phyloP scores from a whole-genome alignment of 371 early-diverging fungal species.

The Dinochytrium kinnereticum region DNA sequence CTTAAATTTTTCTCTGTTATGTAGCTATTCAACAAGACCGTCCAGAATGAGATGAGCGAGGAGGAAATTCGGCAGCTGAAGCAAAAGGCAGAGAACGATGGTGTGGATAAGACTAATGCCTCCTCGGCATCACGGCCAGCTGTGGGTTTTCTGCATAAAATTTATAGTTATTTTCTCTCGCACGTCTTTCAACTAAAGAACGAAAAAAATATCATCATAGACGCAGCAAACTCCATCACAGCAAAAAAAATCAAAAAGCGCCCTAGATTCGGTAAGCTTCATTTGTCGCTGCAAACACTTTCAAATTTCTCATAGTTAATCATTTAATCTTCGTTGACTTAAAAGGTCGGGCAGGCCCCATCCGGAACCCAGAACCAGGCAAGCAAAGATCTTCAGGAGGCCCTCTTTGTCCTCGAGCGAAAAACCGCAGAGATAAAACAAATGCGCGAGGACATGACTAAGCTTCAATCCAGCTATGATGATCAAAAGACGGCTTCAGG shows the following conservation, averaged over 20 bases:
- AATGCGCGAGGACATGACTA: slow-evolving; percentile 46
- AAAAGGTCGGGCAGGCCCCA: background rate
- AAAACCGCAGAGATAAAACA: slow-evolving; percentile 51
- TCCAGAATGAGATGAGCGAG: slow-evolving; percentile 48
- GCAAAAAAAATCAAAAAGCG: background rate
- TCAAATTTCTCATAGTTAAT: no score
- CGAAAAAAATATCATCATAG: no score
- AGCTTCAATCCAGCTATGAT: slow-evolving; percentile 37
- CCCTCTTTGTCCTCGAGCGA: slow-evolving; percentile 51
- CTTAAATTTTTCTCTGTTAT: background rate
- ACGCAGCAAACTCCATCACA: slow-evolving; percentile 1
- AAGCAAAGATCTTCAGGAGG: slow-evolving; percentile 53
- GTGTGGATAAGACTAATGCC: background rate
- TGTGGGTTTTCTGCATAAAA: no score
- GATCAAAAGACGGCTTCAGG: slow-evolving; percentile 39
- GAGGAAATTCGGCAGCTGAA: slow-evolving; percentile 53
- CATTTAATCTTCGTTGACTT: background rate
- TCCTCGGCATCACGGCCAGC: no score
- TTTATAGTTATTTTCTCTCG: no score
- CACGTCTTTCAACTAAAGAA: no score
- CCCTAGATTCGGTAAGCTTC: background rate
- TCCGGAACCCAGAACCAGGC: slow-evolving; percentile 23
- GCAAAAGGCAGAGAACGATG: slow-evolving; percentile 35
- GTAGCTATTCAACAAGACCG: slow-evolving; percentile 53
- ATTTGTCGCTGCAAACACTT: no score